Base-by-base conservation (phyloP, 805 yeast species). In the Monosporozyma siamensis region DNA sequence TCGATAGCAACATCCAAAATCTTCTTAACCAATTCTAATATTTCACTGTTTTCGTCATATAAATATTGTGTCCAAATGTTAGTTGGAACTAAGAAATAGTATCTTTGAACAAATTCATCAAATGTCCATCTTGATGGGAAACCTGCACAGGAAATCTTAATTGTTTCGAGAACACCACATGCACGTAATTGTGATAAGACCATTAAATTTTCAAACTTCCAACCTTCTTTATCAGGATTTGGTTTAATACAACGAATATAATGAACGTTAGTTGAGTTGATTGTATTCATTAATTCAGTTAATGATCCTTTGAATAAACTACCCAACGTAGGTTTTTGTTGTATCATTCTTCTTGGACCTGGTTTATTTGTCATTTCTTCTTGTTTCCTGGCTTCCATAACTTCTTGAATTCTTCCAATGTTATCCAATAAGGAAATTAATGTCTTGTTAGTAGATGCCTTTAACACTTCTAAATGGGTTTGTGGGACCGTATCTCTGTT, bases 171-270 rank as follows among this genome's bases (percentile, higher is more conserved):
- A 37, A 90, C 97, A 81, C 98, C 98, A 71, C 98, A 90, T 6
- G 98, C 98, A 59, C 98, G 77, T 48, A 90, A 72, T 64, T 90
- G 98, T 4, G 95, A 82, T 45, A 92, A 71, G n/a, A 90, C 98
- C 96, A 90, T 88, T 39, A 89, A 74, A 14, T 95, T 87, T 56
- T 89, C 95, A 65, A 90, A 90, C 59, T 79, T 82, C 98, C 98
- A 90, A 1, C 97, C 95, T 44, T 77, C 79, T 65, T 92, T 90
- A 48, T 78, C 80, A 54, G 90, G 95, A 61, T 90, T 90, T 3
- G 98, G 98, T 64, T 90, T 90, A 61, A 92, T 92, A 71, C 98
- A 90, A 61, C 98, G 82, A 59, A 90, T 90, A 58, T 90, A 90
- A 64, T 90, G 98, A 23, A 82, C 98, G 61, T 90, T 90, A 1